Conservation (phyloP, 2,329 filamentous ascomycete genomes). For the Stemphylium lycopersici region DNA sequence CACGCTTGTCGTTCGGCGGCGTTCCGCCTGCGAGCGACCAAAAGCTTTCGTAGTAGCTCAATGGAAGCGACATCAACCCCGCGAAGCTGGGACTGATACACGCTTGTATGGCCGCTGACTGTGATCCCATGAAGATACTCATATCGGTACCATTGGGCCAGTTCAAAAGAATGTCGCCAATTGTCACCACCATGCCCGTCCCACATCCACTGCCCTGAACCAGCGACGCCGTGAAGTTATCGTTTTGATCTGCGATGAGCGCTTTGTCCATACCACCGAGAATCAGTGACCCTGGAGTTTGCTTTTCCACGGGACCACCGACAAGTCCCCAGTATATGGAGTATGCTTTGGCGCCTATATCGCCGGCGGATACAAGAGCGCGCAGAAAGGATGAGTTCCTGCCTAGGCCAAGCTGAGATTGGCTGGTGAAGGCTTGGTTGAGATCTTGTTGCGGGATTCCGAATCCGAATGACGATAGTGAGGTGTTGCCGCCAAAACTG, state of each 20-base stretch:
- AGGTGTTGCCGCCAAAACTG: conserved; percentile 12
- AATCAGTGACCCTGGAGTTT: conserved; percentile 33
- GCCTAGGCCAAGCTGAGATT: conserved; percentile 36
- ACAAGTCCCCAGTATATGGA: conserved; percentile 43
- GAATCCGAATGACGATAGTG: conserved; percentile 18
- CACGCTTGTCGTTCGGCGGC: conserved; percentile 8
- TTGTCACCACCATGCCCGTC: conserved; percentile 37
- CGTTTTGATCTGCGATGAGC: conserved; percentile 16
- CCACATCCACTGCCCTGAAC: conserved; percentile 20
- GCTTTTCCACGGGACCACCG: conserved; percentile 21
- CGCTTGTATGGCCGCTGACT: conserved; percentile 23
- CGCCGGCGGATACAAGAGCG: conserved; percentile 26
- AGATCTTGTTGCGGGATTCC: conserved; percentile 19
- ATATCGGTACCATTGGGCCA: conserved; percentile 42
- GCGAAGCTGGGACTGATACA: conserved; percentile 23
- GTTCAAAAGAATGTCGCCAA: conserved; percentile 42
- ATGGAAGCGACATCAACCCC: conserved; percentile 21
- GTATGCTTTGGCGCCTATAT: conserved; percentile 39
- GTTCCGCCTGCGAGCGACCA: conserved; percentile 19
- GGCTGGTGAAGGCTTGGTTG: conserved; percentile 16
- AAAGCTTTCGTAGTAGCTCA: conserved; percentile 21
- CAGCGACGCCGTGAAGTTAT: conserved; percentile 25
- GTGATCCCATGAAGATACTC: conserved; percentile 33
- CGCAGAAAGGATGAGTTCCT: conserved; percentile 41
- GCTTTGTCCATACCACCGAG: conserved; percentile 34